Percentiles rank a stretch among this genome's conserved stretches.
Conservation (phyloP, 2,329 filamentous ascomycete species). For the Sphaerostilbella broomeana region DNA sequence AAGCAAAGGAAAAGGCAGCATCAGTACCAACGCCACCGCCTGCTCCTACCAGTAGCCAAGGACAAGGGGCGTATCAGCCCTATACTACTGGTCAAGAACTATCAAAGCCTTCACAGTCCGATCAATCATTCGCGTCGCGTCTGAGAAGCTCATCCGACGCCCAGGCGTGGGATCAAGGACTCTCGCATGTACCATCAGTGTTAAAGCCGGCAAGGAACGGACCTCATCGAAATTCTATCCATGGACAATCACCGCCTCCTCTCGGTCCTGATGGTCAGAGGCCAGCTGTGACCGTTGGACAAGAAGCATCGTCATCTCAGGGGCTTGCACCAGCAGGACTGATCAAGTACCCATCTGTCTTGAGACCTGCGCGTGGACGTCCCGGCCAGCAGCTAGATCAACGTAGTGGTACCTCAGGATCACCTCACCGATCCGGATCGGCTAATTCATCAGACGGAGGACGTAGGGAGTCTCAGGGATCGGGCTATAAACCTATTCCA, state of each 20-base stretch:
- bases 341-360: constrained; percentile 15
- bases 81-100: constrained; percentile 13
- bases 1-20: too few species aligned
- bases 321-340: background rate
- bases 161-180: background rate
- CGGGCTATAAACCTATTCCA: constrained; percentile 3
- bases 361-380: constrained; percentile 15
- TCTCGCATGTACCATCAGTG: constrained; percentile 10
- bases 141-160: background rate
- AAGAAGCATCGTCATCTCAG: constrained; percentile 4
- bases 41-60: background rate
- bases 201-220: constrained; percentile 11
- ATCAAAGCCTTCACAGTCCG: background rate
- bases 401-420: background rate
- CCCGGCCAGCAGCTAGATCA: constrained; percentile 3
- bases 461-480: background rate
- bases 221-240: constrained; percentile 1
- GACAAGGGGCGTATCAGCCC: constrained; percentile 11
- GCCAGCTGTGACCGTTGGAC: background rate
- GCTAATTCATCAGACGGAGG: background rate
- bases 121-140: constrained; percentile 18
- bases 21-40: background rate
- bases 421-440: background rate
- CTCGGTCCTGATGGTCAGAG: background rate
- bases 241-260: background rate